Conservation (phyloP, 768 basidiomycete genomes). For the Termitomyces sp. region DNA sequence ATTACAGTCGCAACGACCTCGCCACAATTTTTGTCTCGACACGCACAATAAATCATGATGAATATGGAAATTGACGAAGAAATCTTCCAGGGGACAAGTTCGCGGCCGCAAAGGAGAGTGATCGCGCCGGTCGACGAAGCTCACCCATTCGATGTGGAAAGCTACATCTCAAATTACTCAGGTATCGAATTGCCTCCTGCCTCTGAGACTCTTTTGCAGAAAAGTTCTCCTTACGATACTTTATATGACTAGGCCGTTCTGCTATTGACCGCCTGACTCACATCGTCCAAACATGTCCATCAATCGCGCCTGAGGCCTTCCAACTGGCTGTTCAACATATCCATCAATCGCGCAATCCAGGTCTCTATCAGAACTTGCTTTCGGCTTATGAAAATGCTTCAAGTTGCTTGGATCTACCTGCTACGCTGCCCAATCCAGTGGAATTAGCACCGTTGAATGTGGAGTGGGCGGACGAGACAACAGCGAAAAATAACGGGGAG, state of each 20-base stretch:
- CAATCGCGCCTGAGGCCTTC: constrained; percentile 69
- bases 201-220: background rate
- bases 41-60: background rate
- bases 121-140: constrained; percentile 61
- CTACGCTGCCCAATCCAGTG: constrained; percentile 36
- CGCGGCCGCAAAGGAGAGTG: constrained; percentile 16
- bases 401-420: constrained; percentile 17
- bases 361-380: constrained; percentile 46
- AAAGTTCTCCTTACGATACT: background rate
- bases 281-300: constrained; percentile 59
- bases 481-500: constrained; percentile 66
- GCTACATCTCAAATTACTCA: constrained; percentile 70
- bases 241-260: constrained; percentile 51
- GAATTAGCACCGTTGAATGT: constrained; percentile 53
- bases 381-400: constrained; percentile 49
- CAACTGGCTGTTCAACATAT: constrained; percentile 62
- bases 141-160: constrained; percentile 86
- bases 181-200: constrained; percentile 32
- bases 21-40: background rate
- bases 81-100: constrained; percentile 21
- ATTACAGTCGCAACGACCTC: background rate
- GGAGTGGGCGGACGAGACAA: constrained; percentile 69
- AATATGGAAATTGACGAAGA: constrained; percentile 39
- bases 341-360: constrained; percentile 62
- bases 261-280: constrained; percentile 70